Percentiles rank a stretch among this genome's conserved stretches.
Evolutionary conservation across 495 filamentous ascomycete species (phyloP).

Genomic region (Xylaria longipes): DNA sequence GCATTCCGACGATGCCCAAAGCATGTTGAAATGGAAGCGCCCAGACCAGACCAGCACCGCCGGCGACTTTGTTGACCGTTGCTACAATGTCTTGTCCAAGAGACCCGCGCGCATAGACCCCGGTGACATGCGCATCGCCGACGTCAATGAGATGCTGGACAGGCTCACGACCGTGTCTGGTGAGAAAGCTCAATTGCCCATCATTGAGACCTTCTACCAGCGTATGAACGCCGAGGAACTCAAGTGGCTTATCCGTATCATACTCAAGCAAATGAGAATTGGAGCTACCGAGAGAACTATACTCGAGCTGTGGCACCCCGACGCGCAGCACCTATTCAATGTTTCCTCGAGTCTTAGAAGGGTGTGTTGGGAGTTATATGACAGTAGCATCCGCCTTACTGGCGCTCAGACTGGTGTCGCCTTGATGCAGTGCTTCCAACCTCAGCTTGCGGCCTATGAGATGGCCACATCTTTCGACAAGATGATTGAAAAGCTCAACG

Average conservation of each 20-base stretch:
- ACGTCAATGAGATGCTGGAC: conserved; percentile 90
- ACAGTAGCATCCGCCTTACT: conserved; percentile 76
- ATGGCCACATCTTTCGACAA: conserved; percentile 80
- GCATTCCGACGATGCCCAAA: conserved; percentile 85
- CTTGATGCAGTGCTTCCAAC: conserved; percentile 97
- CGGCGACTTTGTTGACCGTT: conserved; percentile 90
- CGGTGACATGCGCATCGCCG: conserved; percentile 81
- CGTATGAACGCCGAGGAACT: conserved; percentile 93
- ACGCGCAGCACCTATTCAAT: conserved; percentile 88
- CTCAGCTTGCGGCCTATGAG: conserved; percentile 95
- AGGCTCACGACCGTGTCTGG: conserved; percentile 73
- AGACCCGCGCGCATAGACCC: conserved; percentile 75
- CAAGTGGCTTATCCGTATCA: conserved; percentile 93
- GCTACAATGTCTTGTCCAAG: conserved; percentile 84
- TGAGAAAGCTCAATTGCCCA: conserved; percentile 80
- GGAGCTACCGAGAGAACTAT: conserved; percentile 94
- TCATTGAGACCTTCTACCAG: conserved; percentile 83
- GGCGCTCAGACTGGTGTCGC: conserved; percentile 75
- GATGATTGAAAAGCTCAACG: conserved; percentile 72
- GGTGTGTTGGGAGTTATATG: conserved; percentile 94
- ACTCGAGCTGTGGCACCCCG: conserved; percentile 90
- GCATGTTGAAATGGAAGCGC: conserved; percentile 91
- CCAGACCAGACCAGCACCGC: conserved; percentile 70
- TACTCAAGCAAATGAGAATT: conserved; percentile 97
- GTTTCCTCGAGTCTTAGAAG: conserved; percentile 88